Evolutionary conservation across 495 filamentous ascomycete genomes (phyloP).

Genomic region (Aspergillus bridgeri): DNA sequence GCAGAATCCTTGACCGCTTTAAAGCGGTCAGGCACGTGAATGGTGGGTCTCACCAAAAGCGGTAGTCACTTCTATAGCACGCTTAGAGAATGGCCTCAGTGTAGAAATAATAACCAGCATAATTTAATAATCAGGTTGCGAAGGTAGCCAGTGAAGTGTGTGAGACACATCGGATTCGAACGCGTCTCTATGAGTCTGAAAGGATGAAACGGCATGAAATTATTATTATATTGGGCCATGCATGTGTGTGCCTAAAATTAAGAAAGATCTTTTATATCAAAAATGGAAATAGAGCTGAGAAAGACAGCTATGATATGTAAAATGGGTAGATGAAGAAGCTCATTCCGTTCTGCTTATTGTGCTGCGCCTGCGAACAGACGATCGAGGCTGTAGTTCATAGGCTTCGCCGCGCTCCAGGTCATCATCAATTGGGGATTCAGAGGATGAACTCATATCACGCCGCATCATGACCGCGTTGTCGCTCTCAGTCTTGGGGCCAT

Average conservation of each 20-base stretch:
- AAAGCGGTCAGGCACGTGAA: constrained; percentile 23
- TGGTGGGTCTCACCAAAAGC: neutral
- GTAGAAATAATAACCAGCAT: neutral
- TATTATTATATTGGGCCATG: neutral
- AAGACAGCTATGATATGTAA: neutral
- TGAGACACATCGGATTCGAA: neutral
- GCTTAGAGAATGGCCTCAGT: no score
- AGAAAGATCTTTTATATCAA: neutral
- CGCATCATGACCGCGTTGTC: constrained; percentile 19
- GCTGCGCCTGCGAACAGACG: constrained; percentile 27
- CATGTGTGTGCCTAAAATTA: no score
- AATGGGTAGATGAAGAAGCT: neutral
- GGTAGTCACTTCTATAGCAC: neutral
- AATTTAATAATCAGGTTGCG: no score
- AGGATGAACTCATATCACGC: constrained; percentile 17
- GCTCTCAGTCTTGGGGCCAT: neutral
- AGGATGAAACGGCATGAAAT: no score
- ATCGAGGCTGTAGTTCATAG: constrained; percentile 29
- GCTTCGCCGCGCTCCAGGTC: constrained; percentile 41
- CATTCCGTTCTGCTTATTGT: constrained; percentile 24
- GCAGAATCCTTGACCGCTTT: constrained; percentile 38
- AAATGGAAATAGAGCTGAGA: neutral
- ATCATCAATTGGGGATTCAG: constrained; percentile 30
- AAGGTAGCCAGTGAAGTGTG: no score
- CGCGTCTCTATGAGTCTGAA: neutral